A percentile compares a stretch with the other conserved stretches of the same genome.
Evolutionary conservation across 805 yeast species (phyloP).

Genomic region (Candida ovalis): DNA sequence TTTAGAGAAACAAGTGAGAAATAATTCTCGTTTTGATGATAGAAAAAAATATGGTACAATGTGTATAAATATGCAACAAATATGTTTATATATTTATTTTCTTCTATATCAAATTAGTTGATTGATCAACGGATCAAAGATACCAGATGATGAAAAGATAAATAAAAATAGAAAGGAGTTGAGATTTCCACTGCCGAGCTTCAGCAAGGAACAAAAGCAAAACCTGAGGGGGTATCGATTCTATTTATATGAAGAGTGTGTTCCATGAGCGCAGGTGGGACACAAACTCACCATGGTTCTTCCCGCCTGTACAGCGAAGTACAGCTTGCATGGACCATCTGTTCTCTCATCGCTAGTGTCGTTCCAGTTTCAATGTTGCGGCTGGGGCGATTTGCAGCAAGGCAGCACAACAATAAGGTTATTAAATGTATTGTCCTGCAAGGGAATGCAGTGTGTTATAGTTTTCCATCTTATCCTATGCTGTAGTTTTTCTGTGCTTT

Average conservation of each 20-base stretch:
- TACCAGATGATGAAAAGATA: too few species aligned
- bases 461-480: too few species aligned
- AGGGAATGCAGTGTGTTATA: too few species aligned
- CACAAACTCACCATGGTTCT: not conserved
- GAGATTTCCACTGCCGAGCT: not conserved
- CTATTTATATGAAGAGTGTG: not conserved
- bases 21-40: too few species aligned
- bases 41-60: too few species aligned
- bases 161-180: not conserved
- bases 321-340: not conserved
- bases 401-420: not conserved
- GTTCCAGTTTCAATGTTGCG: not conserved
- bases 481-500: not conserved
- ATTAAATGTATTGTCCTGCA: not conserved
- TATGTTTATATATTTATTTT: too few species aligned
- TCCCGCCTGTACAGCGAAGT: not conserved
- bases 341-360: constrained; percentile 1
- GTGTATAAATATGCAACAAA: too few species aligned
- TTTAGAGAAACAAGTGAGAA: too few species aligned
- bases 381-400: not conserved
- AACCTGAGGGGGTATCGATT: not conserved
- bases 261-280: not conserved
- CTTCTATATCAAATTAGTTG: too few species aligned
- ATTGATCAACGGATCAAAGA: too few species aligned
- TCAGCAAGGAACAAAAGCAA: not conserved